A percentile compares a stretch with the other conserved stretches of the same genome.
These are phyloP conservation scores for Beauveria pseudobassiana DNA, from an alignment of 2,329 filamentous ascomycete genomes.

Conservation along the genomic window DNA sequence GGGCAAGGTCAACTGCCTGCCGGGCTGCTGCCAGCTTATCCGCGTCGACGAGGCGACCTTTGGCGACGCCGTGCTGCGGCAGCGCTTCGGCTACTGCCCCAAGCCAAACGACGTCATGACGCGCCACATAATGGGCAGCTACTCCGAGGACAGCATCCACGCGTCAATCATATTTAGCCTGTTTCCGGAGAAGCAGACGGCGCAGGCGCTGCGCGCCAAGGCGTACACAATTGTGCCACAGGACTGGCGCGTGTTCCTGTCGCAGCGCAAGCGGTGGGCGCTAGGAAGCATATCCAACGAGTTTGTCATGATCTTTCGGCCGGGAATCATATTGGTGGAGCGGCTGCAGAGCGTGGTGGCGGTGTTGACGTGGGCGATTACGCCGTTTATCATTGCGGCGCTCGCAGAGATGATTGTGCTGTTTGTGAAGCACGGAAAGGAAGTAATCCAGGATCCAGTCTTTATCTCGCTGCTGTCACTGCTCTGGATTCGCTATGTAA, in stretches of 20 bases:
- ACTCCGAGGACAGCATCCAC: conserved; percentile 43
- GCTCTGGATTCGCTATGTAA: conserved; percentile 32
- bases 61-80: conserved; percentile 36
- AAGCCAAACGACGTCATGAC: conserved; percentile 41
- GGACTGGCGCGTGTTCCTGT: conserved; percentile 38
- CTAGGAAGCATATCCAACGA: conserved; percentile 42
- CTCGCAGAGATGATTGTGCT: conserved; percentile 30
- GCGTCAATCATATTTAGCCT: conserved; percentile 40
- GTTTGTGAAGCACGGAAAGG: conserved; percentile 24
- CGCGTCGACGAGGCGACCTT: conserved; percentile 42
- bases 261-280: conserved; percentile 42
- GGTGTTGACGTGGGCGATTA: conserved; percentile 39
- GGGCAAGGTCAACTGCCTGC: conserved; percentile 41
- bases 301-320: conserved; percentile 39
- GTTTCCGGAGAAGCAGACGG: conserved; percentile 35
- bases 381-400: conserved; percentile 36
- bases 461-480: conserved; percentile 31
- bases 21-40: conserved; percentile 43
- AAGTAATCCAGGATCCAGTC: conserved; percentile 27
- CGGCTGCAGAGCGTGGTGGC: conserved; percentile 37
- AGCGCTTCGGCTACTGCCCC: conserved; percentile 41
- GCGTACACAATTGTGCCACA: conserved; percentile 40
- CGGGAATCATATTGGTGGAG: conserved; percentile 35
- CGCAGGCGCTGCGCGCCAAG: conserved; percentile 38
- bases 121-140: conserved; percentile 40